These are phyloP conservation scores for Hyparrhenia diplandra DNA, from an alignment of 176 grass and related monocot genomes.

Conservation along the genomic window DNA sequence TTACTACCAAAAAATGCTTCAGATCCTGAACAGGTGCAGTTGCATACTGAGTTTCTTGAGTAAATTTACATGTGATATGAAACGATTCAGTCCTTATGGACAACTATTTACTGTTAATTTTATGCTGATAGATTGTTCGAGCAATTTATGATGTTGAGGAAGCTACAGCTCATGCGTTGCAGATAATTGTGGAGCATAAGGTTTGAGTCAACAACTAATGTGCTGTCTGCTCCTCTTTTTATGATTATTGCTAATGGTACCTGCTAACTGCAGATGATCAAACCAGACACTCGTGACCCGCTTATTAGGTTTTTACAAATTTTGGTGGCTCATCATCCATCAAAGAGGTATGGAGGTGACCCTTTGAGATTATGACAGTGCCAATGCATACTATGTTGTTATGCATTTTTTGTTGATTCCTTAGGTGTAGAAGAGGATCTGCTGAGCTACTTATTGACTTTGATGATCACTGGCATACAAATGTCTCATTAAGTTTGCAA, in stretches of 20 bases:
- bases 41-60: conserved; percentile 7
- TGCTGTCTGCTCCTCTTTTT: not conserved
- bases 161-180: conserved; percentile 78
- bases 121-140: conserved; percentile 58
- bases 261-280: conserved; percentile 73
- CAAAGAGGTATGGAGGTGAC: conserved; percentile 66
- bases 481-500: conserved; percentile 47
- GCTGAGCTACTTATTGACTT: conserved; percentile 88
- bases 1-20: conserved; percentile 60
- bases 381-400: conserved; percentile 11
- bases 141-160: conserved; percentile 95
- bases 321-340: conserved; percentile 94
- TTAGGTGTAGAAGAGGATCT: conserved; percentile 86
- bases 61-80: not conserved
- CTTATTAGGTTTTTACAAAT: conserved; percentile 94
- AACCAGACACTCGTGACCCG: conserved; percentile 62
- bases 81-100: conserved; percentile 6
- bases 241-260: conserved; percentile 21
- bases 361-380: conserved; percentile 6
- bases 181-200: conserved; percentile 93
- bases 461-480: conserved; percentile 91
- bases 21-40: conserved; percentile 64
- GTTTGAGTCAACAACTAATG: conserved; percentile 36
- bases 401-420: conserved; percentile 9
- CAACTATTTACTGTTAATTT: conserved; percentile 19